A percentile compares a stretch with the other conserved stretches of the same genome.
phyloP scores from a whole-genome alignment of 352 stramenopile genomes.

The Blastocystis sp. region DNA sequence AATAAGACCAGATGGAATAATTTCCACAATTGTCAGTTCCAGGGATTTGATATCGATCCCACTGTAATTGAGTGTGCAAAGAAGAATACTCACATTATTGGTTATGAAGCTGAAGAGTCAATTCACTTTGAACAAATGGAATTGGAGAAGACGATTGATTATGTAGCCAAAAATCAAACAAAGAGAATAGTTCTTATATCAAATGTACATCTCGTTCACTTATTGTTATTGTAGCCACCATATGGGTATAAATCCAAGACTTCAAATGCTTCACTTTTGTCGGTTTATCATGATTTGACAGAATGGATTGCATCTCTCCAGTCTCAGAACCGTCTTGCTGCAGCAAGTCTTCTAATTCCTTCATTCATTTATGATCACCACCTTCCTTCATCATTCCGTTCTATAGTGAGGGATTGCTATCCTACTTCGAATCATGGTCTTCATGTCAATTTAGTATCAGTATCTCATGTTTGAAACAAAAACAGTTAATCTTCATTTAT shows the following conservation, averaged over 20 bases:
- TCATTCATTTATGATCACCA: constrained; percentile 46
- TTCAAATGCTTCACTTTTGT: constrained; percentile 9
- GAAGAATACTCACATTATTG: neutral
- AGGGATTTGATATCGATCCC: constrained; percentile 4
- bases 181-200: constrained; percentile 2
- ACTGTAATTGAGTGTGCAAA: neutral
- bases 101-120: neutral
- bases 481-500: neutral
- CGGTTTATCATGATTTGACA: neutral
- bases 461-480: constrained; percentile 2
- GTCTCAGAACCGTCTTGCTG: neutral
- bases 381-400: neutral
- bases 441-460: constrained; percentile 3
- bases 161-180: neutral
- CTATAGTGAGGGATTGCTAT: neutral
- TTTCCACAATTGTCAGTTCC: neutral
- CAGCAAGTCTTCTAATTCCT: neutral
- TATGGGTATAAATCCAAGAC: constrained; percentile 47
- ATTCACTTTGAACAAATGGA: neutral
- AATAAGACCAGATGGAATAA: neutral
- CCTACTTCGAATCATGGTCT: neutral
- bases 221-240: neutral
- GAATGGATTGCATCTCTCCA: neutral
- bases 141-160: neutral
- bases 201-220: neutral